Evolutionary conservation across 352 stramenopile species (phyloP), one percentile per base, ranked within the genome.

Genomic region (Phytopythium delawarense): DNA sequence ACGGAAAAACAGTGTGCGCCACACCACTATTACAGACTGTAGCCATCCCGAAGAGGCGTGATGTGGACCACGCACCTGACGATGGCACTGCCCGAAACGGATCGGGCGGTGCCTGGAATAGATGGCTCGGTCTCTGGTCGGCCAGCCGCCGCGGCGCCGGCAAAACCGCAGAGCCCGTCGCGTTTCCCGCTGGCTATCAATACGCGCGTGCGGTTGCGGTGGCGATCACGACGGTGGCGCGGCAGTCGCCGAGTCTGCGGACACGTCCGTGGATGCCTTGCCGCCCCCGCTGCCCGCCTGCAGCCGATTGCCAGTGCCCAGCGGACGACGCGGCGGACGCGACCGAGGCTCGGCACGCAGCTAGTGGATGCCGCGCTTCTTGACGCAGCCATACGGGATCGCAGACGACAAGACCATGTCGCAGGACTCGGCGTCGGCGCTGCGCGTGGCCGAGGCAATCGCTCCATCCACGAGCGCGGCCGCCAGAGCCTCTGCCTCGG

Each of bases 371-470:
- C 35, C n/a, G 52, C 54, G 50, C 1, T 51, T 51, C 39, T 16
- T 20, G 18, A 23, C 54, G 16, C 54, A 50, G 21, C 20, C 54
- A 2, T 51, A 51, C 25, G 39, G 54, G 23, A 51, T 60, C 21
- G 11, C 52, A 12, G 54, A 51, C 6, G 54, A 39, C 25, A 60
- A 51, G 39, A 51, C 39, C 7, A 60, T 60, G 35, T 51, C 54
- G 12, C 13, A 28, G 12, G 39, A 60, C 18, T 60, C 54, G 25
- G 15, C 15, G 2, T 51, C 54, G 25, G 37, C 25, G 40, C 21
- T 60, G 23, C 54, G 37, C 21, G 32, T 30, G n/a, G 13, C 35
- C 7, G 54, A 60, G 39, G 13, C 54, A 8, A 16, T 16, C 23
- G 9, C 21, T 7, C 21, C 37, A 6, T 5, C 25, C 16, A n/a